Evolutionary conservation across 2,329 filamentous ascomycete genomes (phyloP).

Genomic region (Fusarium buharicum): DNA sequence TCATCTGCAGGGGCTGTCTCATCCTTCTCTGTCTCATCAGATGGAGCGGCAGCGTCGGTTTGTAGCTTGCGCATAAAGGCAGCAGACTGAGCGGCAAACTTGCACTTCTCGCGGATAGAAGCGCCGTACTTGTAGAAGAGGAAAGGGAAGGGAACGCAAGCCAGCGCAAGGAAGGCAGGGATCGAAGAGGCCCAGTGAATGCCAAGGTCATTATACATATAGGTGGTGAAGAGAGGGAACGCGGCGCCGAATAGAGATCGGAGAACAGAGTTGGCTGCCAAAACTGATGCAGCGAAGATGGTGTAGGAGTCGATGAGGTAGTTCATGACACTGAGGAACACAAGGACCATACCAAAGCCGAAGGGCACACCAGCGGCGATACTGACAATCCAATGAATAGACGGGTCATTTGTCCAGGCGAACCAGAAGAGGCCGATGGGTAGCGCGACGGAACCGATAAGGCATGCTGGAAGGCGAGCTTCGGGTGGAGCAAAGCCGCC

Average conservation of each 20-base stretch:
- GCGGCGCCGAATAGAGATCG: slow-evolving; percentile 37
- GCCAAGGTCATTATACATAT: slow-evolving; percentile 35
- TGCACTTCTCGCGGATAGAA: slow-evolving; percentile 37
- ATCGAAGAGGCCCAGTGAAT: slow-evolving; percentile 39
- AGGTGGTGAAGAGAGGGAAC: slow-evolving; percentile 34
- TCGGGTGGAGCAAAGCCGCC: slow-evolving; percentile 34
- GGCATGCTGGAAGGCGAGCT: slow-evolving; percentile 32
- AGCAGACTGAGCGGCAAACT: slow-evolving; percentile 35
- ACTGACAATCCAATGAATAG: slow-evolving; percentile 63
- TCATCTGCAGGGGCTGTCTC: slow-evolving; percentile 5
- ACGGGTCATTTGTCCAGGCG: slow-evolving; percentile 65
- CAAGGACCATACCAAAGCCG: slow-evolving; percentile 65
- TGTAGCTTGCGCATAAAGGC: slow-evolving; percentile 38
- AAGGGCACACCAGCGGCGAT: slow-evolving; percentile 54
- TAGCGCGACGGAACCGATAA: slow-evolving; percentile 23
- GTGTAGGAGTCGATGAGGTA: slow-evolving; percentile 40
- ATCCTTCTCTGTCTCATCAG: slow-evolving; percentile 26
- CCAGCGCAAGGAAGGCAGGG: slow-evolving; percentile 31
- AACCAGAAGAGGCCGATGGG: slow-evolving; percentile 64
- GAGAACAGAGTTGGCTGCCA: slow-evolving; percentile 34
- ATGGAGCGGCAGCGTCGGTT: slow-evolving; percentile 1
- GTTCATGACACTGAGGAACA: slow-evolving; percentile 41
- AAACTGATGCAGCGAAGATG: slow-evolving; percentile 36
- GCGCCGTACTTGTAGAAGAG: slow-evolving; percentile 38
- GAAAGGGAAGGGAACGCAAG: slow-evolving; percentile 40